A percentile compares a stretch with the other conserved stretches of the same genome.
phyloP scores from a whole-genome alignment of 2,329 filamentous ascomycete genomes.

The Tolypocladium ophioglossoides region DNA sequence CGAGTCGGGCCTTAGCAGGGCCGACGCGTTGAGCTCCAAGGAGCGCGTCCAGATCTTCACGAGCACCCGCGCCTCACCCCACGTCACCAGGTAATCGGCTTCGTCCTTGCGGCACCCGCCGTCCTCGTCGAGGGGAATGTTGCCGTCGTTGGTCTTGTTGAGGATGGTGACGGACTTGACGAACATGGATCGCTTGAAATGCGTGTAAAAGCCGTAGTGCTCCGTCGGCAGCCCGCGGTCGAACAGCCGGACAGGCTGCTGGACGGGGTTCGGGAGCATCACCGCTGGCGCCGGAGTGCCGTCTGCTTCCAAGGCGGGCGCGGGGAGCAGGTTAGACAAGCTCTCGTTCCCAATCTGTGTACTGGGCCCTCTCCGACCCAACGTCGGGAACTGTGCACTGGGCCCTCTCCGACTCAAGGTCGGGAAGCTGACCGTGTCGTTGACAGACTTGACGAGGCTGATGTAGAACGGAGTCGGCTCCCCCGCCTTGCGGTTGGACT shows the following conservation, averaged over 20 bases:
- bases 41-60: constrained; percentile 55
- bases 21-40: constrained; percentile 32
- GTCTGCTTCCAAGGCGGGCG: constrained; percentile 51
- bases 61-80: constrained; percentile 50
- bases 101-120: constrained; percentile 44
- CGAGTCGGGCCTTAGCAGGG: constrained; percentile 17
- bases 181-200: constrained; percentile 83
- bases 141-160: constrained; percentile 30
- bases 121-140: constrained; percentile 37
- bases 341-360: constrained; percentile 12
- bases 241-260: constrained; percentile 76
- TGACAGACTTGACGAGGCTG: constrained; percentile 48
- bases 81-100: constrained; percentile 46
- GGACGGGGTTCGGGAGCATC: constrained; percentile 57
- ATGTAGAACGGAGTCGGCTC: constrained; percentile 87
- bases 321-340: constrained; percentile 42
- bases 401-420: too few species aligned
- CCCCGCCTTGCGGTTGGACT: constrained; percentile 58
- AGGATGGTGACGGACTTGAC: constrained; percentile 48
- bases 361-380: constrained; percentile 12
- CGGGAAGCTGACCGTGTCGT: constrained; percentile 18
- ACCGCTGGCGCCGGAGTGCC: constrained; percentile 63
- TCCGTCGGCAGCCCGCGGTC: constrained; percentile 72
- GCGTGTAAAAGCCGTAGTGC: constrained; percentile 89
- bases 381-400: too few species aligned